These are phyloP conservation scores for Alnus glutinosa DNA, from an alignment of 306 rosid species.

Conservation along the genomic window DNA sequence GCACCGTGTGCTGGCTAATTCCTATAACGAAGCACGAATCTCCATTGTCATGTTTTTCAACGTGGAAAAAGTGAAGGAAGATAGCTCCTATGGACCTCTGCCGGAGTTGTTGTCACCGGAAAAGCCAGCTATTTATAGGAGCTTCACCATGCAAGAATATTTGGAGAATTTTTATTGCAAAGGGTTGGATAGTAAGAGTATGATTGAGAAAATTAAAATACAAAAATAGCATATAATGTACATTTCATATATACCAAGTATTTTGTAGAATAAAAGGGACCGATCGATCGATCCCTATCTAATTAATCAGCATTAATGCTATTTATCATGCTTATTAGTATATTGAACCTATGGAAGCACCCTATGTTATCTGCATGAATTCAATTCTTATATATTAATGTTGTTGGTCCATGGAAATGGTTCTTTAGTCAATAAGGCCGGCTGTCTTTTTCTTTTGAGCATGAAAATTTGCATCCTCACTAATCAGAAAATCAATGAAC, in stretches of 20 bases:
- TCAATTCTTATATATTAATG: too few species aligned
- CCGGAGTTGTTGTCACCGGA: constrained; percentile 28
- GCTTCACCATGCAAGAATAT: constrained; percentile 28
- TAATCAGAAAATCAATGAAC: too few species aligned
- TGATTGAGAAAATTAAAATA: constrained; percentile 32
- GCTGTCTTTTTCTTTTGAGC: too few species aligned
- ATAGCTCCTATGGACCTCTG: constrained; percentile 33
- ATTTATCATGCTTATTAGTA: too few species aligned
- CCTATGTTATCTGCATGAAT: too few species aligned
- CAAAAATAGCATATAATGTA: not conserved
- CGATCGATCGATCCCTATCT: too few species aligned
- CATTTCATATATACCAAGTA: too few species aligned
- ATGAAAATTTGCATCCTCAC: too few species aligned
- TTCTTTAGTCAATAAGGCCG: too few species aligned
- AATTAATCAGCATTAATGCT: too few species aligned
- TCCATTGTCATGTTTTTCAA: constrained; percentile 30
- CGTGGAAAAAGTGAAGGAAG: constrained; percentile 25
- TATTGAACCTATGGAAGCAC: too few species aligned
- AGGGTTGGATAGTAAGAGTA: constrained; percentile 31
- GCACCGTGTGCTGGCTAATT: constrained; percentile 37
- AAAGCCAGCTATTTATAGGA: constrained; percentile 32
- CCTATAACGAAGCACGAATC: constrained; percentile 29
- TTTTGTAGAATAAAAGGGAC: not conserved
- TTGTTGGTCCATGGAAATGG: too few species aligned
- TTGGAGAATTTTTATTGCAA: constrained; percentile 18